Evolutionary conservation across 345 rosid genomes (phyloP).

Genomic region (Alliaria petiolata): DNA sequence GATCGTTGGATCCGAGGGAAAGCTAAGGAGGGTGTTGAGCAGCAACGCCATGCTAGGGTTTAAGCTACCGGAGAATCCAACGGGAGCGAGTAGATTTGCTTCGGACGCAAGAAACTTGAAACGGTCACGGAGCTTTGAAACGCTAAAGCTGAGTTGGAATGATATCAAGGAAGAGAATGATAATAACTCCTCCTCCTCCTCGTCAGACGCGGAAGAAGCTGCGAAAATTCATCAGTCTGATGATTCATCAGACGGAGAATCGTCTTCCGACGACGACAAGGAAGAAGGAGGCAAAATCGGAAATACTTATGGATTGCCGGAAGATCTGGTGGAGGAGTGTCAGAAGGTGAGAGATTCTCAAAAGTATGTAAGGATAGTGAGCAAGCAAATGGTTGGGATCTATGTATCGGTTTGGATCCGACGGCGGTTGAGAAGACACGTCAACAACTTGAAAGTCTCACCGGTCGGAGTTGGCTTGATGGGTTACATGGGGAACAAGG

Average conservation of each 20-base stretch:
- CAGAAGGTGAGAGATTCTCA: constrained; percentile 34
- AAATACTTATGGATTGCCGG: constrained; percentile 19
- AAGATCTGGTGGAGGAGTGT: constrained; percentile 30
- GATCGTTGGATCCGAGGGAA: constrained; percentile 49
- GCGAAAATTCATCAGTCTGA: constrained; percentile 31
- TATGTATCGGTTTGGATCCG: constrained; percentile 94
- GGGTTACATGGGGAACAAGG: constrained; percentile 99
- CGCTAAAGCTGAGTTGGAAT: constrained; percentile 43
- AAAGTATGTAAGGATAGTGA: constrained; percentile 74
- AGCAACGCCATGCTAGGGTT: constrained; percentile 68
- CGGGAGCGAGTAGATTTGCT: constrained; percentile 40
- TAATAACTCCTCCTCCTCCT: constrained; percentile 9
- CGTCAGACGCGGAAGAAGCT: constrained; percentile 48
- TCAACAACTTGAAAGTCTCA: constrained; percentile 88
- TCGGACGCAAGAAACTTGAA: constrained; percentile 41
- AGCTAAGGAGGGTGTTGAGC: constrained; percentile 67
- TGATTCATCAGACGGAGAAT: constrained; percentile 27
- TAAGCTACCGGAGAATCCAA: constrained; percentile 37
- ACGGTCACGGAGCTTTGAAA: constrained; percentile 71
- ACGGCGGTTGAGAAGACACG: constrained; percentile 71
- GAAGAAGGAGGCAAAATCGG: constrained; percentile 22
- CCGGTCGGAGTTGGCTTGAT: constrained; percentile 97
- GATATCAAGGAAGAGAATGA: constrained; percentile 42
- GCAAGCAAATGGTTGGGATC: constrained; percentile 99
- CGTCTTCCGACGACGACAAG: constrained; percentile 24